Conservation (phyloP, 352 stramenopile genomes). For the Phytophthora tubulina region DNA sequence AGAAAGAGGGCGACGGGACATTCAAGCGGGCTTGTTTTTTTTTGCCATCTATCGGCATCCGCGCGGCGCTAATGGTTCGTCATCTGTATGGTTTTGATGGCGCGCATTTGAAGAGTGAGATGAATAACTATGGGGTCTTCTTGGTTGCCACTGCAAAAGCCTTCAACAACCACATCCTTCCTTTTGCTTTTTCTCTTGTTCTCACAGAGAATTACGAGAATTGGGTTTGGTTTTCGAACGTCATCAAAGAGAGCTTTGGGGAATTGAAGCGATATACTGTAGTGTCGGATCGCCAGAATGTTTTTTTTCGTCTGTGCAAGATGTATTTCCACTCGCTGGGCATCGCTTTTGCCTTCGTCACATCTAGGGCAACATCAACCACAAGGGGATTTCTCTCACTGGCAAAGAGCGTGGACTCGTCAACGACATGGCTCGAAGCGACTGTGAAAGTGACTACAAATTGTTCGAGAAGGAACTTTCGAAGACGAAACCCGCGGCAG, state of each 20-base stretch:
- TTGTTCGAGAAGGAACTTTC: constrained; percentile 1
- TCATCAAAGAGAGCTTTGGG: not conserved
- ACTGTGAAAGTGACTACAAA: not conserved
- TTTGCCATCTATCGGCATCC: constrained; percentile 8
- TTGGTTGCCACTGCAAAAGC: constrained; percentile 38
- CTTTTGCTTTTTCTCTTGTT: constrained; percentile 34
- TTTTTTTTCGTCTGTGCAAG: not conserved
- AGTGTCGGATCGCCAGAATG: constrained; percentile 8
- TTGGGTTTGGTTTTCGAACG: constrained; percentile 12
- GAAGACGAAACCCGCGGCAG: not conserved
- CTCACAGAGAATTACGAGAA: constrained; percentile 30
- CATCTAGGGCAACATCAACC: not conserved
- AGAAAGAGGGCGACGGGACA: not conserved
- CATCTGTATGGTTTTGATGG: constrained; percentile 26
- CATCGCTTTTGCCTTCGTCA: not conserved
- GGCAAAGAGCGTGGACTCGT: not conserved
- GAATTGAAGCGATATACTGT: not conserved
- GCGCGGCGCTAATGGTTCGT: not conserved
- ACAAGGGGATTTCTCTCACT: not conserved
- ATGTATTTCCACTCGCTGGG: not conserved
- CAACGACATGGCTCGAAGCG: not conserved
- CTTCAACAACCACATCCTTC: constrained; percentile 39
- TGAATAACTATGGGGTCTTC: constrained; percentile 38
- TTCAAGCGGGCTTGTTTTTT: constrained; percentile 27
- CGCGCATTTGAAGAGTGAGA: constrained; percentile 33